Base-by-base conservation (phyloP, 2,329 filamentous ascomycete genomes). In the Didymella sp. region DNA sequence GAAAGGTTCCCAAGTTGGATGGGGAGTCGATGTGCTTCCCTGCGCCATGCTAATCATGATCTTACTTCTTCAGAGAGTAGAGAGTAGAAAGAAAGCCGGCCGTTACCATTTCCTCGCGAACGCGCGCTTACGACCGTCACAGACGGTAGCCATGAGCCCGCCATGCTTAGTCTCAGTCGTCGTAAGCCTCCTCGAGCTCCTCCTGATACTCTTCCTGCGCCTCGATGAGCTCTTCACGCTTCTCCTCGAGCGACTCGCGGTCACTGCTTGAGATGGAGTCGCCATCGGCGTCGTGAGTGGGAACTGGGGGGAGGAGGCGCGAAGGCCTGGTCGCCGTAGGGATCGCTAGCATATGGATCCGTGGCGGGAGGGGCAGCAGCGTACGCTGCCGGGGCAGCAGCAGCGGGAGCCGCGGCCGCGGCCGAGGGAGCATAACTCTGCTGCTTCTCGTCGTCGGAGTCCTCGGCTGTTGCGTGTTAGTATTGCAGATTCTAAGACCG, bases 141-240 rank as follows among this genome's bases (percentile, higher is more conserved):
- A 15, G 54, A 42, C 28, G 4, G n/a, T 21, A 24, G 40, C n/a
- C 25, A 21, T 15, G 38, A 41, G 30, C 28, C 28, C 35, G 25
- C 3, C 2, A 22, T 6, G 11, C 12, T 9, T n/a, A 35, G 5
- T 7, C n/a, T 49, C 28, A 57, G 45, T 58, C 56, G 24, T 68
- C 68, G 33, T 75, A 75, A 24, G 61, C 63, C 47, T 75, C 73
- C 50, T 75, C 61, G n/a, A 74, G 60, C 60, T 78, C 78, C 67
- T 85, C 82, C 44, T 81, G 73, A 52, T 84, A 83, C 66, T 80
- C 80, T 60, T 81, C 74, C 53, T 82, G 77, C 4, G 81, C 81
- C 66, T 86, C 83, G 59, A 84, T 80, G 4, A 84, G 71, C 51
- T 80, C 80, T 69, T 86, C 78, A 4, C 76, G 69, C 57, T 83